phyloP scores from a whole-genome alignment of 305 asterid species.

The Fraxinus ornus region DNA sequence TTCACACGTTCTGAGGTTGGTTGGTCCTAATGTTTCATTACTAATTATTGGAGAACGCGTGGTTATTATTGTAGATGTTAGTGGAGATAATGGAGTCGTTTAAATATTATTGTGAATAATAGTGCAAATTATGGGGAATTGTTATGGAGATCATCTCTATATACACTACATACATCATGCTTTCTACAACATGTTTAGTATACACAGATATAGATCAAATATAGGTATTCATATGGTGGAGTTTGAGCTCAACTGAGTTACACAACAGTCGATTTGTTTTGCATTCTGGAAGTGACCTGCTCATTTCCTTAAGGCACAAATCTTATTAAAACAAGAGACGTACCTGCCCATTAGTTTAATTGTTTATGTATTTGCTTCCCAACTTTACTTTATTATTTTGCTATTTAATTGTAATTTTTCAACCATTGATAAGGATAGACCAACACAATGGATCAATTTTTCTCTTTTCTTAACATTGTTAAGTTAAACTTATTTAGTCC shows the following conservation, averaged over 20 bases:
- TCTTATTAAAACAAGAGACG: too few species aligned
- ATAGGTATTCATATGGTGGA: background rate
- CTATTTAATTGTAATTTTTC: background rate
- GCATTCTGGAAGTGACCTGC: background rate
- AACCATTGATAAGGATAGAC: background rate
- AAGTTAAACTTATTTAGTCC: background rate
- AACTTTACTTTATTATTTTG: background rate
- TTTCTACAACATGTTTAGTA: background rate
- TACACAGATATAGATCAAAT: background rate
- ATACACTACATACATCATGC: background rate
- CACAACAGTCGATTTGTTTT: background rate
- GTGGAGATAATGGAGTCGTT: background rate
- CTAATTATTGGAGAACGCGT: background rate
- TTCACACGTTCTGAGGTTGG: background rate
- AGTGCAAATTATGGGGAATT: background rate
- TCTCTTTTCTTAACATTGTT: background rate
- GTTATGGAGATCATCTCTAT: background rate
- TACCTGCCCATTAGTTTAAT: background rate
- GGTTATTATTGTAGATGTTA: background rate
- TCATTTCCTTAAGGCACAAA: background rate
- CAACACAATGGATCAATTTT: background rate
- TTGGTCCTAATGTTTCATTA: background rate
- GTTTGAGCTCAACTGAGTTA: background rate
- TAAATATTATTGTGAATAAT: background rate
- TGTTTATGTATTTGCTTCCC: background rate